These are phyloP conservation scores for Rutstroemia sp. DNA, from an alignment of 2,329 filamentous ascomycete genomes.

Conservation along the genomic window DNA sequence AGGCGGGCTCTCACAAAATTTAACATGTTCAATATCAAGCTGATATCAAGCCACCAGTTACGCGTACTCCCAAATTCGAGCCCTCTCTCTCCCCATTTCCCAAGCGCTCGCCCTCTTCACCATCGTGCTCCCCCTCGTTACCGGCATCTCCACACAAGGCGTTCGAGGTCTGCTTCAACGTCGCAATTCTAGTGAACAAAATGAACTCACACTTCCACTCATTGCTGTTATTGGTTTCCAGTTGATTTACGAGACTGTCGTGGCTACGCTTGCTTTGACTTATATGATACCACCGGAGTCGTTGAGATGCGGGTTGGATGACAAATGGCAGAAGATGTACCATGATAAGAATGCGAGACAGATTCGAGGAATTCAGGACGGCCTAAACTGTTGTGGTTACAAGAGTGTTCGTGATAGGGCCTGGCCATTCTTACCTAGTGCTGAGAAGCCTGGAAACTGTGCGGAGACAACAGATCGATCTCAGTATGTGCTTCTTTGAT, in stretches of 20 bases:
- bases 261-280: slow-evolving; percentile 26
- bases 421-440: slow-evolving; percentile 48
- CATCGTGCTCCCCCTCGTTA: slow-evolving; percentile 25
- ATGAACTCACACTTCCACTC: slow-evolving; percentile 23
- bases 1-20: not conserved
- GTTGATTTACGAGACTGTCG: slow-evolving; percentile 27
- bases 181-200: slow-evolving; percentile 18
- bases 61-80: slow-evolving; percentile 24
- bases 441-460: slow-evolving; percentile 6
- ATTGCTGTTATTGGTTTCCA: slow-evolving; percentile 27
- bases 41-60: slow-evolving; percentile 16
- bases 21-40: too few relatives aligned
- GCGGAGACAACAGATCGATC: slow-evolving; percentile 8
- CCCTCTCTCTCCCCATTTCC: slow-evolving; percentile 26
- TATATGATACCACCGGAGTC: slow-evolving; percentile 24
- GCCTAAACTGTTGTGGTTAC: slow-evolving; percentile 60
- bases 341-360: slow-evolving; percentile 39
- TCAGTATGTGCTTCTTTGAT: not conserved
- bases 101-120: slow-evolving; percentile 25
- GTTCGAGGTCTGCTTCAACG: slow-evolving; percentile 17
- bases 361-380: slow-evolving; percentile 56
- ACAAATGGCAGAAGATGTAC: slow-evolving; percentile 49
- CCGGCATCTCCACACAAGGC: slow-evolving; percentile 23
- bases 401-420: slow-evolving; percentile 48
- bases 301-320: slow-evolving; percentile 46